Conservation (phyloP, 2,329 filamentous ascomycete species). For the Phialocephala subalpina region DNA sequence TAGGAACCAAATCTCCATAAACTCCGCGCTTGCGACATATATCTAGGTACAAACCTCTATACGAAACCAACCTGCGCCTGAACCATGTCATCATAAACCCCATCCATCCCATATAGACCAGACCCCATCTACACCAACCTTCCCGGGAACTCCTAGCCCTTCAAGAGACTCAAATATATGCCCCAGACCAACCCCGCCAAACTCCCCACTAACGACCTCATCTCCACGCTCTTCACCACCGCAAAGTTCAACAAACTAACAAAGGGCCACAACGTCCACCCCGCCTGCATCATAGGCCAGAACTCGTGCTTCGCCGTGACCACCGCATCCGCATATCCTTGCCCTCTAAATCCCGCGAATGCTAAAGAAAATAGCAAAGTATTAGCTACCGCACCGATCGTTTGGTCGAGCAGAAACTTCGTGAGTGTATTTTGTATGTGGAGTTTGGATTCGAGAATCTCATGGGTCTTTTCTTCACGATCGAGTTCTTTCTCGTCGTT, state of each 20-base stretch:
- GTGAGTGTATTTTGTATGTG: slow-evolving; percentile 69
- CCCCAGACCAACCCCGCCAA: slow-evolving; percentile 78
- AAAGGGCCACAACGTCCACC: slow-evolving; percentile 76
- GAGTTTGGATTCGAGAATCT: slow-evolving; percentile 58
- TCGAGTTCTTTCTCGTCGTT: slow-evolving; percentile 51
- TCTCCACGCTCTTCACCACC: slow-evolving; percentile 72
- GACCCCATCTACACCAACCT: not conserved
- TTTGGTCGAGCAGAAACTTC: slow-evolving; percentile 76
- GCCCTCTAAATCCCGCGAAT: slow-evolving; percentile 52
- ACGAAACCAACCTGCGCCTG: not conserved
- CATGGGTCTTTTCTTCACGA: slow-evolving; percentile 51
- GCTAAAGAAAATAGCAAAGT: slow-evolving; percentile 69
- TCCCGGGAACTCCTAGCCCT: slow-evolving; percentile 44
- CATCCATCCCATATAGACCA: not conserved
- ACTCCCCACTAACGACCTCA: slow-evolving; percentile 74
- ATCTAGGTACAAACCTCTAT: slow-evolving; percentile 3
- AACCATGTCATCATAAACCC: not conserved
- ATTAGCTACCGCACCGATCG: slow-evolving; percentile 70
- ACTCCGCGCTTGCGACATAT: not conserved
- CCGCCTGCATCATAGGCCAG: slow-evolving; percentile 69
- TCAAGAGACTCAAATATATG: slow-evolving; percentile 75
- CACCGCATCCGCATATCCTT: slow-evolving; percentile 53
- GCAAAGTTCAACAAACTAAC: slow-evolving; percentile 77
- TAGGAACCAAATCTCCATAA: not conserved
- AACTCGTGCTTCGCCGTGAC: slow-evolving; percentile 62